Base-by-base conservation (phyloP, 2,329 filamentous ascomycete species). In the Sporothrix mexicana region DNA sequence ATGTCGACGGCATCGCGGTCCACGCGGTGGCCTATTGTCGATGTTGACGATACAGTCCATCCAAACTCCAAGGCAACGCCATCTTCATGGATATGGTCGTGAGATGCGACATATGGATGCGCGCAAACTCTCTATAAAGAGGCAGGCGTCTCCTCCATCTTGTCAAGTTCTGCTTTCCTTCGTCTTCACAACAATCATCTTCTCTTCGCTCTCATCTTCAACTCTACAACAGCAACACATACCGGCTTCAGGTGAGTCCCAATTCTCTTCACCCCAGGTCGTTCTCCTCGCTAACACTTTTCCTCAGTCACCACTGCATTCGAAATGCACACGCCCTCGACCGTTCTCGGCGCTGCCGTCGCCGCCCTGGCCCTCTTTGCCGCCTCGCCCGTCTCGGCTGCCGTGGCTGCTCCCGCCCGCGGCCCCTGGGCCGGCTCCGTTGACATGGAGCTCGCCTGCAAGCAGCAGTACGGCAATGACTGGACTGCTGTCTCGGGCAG, bases 401-500 rank as follows among this genome's bases (percentile, higher is more conserved):
- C 9, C 15, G 23, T 57, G 7, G 55, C 55, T 30, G 55, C 55
- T 1, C 55, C 55, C 17, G 55, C 55, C 20, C 55, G 55, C 3
- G 55, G 55, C 23, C 55, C 55, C 55, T 57, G 55, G 55, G 55
- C 55, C 55, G 55, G 55, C 55, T 30, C 23, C 10, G 55, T 57
- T 3, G 55, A 57, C 23, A 57, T 57, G 55, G 55, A 57, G 55
- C 10, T 13, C 6, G 55, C 55, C 5, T 57, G 55, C 55, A 57
- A 57, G 55, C 55, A 57, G 55, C 55, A 57, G 55, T 57, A 57
- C 10, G 55, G 55, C 10, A 57, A 30, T 25, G 55, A 57, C 55
- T 57, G 55, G 55, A 57, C 55, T 13, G 55, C 55, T 23, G 23
- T 30, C 55, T 57, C 55, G 23, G 55, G 55, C 55, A 57, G 3